Evolutionary conservation across 306 rosid species (phyloP), one percentile per base, ranked within the genome.

Genomic region (Vicia faba): DNA sequence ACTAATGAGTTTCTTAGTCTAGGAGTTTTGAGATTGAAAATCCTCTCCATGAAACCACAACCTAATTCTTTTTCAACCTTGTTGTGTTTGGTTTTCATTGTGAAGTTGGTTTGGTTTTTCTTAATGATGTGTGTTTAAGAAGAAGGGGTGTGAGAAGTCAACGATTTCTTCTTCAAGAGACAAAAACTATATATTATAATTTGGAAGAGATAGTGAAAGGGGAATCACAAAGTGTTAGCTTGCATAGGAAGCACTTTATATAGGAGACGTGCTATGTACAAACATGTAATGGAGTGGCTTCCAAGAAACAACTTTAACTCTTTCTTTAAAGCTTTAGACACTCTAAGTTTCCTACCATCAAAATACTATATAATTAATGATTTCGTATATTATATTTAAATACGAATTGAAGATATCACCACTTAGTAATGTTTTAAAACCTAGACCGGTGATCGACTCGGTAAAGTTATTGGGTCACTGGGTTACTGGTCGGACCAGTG

Each of bases 251-350:
- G 88, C 71, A 59, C 69, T 60, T 77, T 58, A 74, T 71, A 64
- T 28, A 66, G 55, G 70, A 73, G 41, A 78, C 80, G 61, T 68
- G 71, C 68, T 35, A 69, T 84, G 62, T 51, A 68, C 48, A 62
- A 57, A 56, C 5, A 39, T 40, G 31, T 28, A 40, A n/a, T 31
- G 33, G 86, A 83, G 96, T 84, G 90, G 78, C 88, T 91, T 91
- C 86, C 92, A 83, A 86, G 96, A 86, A 91, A 84, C 86, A 38
- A 66, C 89, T 83, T 85, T 75, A 70, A 39, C 76, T 69, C 57
- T 71, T 80, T 75, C 19, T 45, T 18, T 67, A 68, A 11, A 64
- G 65, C 58, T 41, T 19, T 68, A 49, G 70, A 44, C 71, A 23
- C 33, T 26, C 61, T 55, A 55, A 55, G 36, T 26, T 26, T 26